phyloP scores from a whole-genome alignment of 2,329 filamentous ascomycete genomes.

The Ophiosphaerella herpotricha region DNA sequence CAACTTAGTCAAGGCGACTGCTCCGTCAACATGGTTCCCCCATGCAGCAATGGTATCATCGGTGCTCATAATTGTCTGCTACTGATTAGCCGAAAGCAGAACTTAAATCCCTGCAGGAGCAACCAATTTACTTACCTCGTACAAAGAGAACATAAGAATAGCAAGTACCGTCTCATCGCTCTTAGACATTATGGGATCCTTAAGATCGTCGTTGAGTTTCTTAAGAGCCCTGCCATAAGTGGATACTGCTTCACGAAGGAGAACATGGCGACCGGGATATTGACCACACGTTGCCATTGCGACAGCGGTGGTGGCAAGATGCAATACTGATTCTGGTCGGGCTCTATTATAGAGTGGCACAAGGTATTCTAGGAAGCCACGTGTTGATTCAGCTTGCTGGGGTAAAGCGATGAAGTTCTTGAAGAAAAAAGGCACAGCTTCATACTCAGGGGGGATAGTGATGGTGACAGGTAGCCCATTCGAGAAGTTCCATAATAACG shows the following conservation, averaged over 20 bases:
- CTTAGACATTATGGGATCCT: constrained; percentile 40
- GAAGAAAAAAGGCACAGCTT: constrained; percentile 50
- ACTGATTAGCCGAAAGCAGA: constrained; percentile 22
- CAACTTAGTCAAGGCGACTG: constrained; percentile 46
- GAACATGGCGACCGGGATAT: constrained; percentile 42
- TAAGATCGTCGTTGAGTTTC: constrained; percentile 43
- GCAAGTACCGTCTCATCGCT: constrained; percentile 48
- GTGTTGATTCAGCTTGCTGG: constrained; percentile 43
- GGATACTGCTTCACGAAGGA: constrained; percentile 40
- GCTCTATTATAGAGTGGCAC: constrained; percentile 45
- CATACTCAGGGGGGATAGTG: constrained; percentile 39
- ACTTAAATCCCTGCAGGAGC: constrained; percentile 21
- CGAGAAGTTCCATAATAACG: constrained; percentile 38
- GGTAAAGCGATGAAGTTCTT: constrained; percentile 47
- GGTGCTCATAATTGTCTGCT: constrained; percentile 45
- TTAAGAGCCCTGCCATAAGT: constrained; percentile 46
- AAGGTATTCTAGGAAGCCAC: constrained; percentile 47
- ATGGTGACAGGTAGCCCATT: constrained; percentile 32
- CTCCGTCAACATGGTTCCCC: constrained; percentile 49
- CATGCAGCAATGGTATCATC: constrained; percentile 45
- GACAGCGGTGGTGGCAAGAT: constrained; percentile 47
- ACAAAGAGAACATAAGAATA: constrained; percentile 48
- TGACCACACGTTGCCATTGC: constrained; percentile 46
- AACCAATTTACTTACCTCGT: constrained; percentile 43
- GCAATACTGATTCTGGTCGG: constrained; percentile 42